Evolutionary conservation across 1,284 basidiomycete genomes (phyloP).

Genomic region (Moniliella sp.): DNA sequence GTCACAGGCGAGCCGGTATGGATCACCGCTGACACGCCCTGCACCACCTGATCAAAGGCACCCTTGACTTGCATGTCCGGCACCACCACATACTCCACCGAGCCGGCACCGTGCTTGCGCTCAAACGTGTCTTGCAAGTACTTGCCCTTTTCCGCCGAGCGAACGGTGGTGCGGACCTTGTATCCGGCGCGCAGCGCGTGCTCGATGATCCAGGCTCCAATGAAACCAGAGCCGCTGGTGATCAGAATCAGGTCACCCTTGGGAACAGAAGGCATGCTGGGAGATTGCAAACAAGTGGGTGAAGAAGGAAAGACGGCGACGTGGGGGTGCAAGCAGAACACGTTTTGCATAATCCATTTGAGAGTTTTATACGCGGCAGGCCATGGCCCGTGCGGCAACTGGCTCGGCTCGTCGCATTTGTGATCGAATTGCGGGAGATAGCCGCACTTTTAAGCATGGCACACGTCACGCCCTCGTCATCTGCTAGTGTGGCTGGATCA

Average conservation of each 20-base stretch:
- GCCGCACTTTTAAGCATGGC: too few relatives aligned
- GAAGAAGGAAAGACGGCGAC: too few relatives aligned
- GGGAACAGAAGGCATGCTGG: constrained; percentile 39
- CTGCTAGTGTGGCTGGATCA: too few relatives aligned
- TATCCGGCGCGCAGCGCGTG: constrained; percentile 34
- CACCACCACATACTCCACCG: constrained; percentile 41
- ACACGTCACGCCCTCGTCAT: too few relatives aligned
- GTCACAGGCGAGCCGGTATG: constrained; percentile 43
- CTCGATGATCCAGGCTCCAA: constrained; percentile 35
- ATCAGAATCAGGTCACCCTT: constrained; percentile 37
- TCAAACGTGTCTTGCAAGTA: constrained; percentile 39
- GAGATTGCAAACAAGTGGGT: too few relatives aligned
- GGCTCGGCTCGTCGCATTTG: too few relatives aligned
- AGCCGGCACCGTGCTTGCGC: constrained; percentile 36
- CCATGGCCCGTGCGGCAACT: too few relatives aligned
- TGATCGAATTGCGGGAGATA: too few relatives aligned
- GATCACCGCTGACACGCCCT: constrained; percentile 45
- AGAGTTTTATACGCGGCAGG: too few relatives aligned
- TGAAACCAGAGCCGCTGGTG: constrained; percentile 37
- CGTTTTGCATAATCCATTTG: too few relatives aligned
- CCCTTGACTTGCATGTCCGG: constrained; percentile 44
- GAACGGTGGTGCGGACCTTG: constrained; percentile 43
- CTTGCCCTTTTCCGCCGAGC: constrained; percentile 40
- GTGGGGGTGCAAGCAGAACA: too few relatives aligned
- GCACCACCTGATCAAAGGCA: constrained; percentile 50